Evolutionary conservation across 2,329 filamentous ascomycete species (phyloP).

Genomic region (Fragosphaeria purpurea): DNA sequence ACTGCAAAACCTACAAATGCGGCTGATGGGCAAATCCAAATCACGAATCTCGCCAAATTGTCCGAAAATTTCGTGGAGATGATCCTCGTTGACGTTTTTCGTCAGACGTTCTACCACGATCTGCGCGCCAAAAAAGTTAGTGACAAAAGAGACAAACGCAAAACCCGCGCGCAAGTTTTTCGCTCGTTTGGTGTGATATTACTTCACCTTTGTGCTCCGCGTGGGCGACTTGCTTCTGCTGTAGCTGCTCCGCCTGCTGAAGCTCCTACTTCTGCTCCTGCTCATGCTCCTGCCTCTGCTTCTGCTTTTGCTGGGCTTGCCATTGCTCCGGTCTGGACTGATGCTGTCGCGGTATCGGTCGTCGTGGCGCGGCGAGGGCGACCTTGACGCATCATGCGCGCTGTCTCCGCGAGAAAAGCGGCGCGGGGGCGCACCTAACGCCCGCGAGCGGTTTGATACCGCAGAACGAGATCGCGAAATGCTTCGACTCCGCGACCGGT

Average conservation of each 20-base stretch:
- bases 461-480: too few species aligned
- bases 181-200: neutral
- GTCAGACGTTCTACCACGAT: slow-evolving; percentile 94
- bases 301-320: slow-evolving; percentile 16
- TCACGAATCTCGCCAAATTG: slow-evolving; percentile 78
- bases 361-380: slow-evolving; percentile 20
- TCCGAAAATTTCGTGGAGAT: slow-evolving; percentile 86
- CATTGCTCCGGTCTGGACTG: slow-evolving; percentile 24
- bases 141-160: neutral
- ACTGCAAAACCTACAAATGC: slow-evolving; percentile 52
- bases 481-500: too few species aligned
- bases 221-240: too few species aligned
- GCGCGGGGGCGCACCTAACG: too few species aligned
- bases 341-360: slow-evolving; percentile 24
- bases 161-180: too few species aligned
- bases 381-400: too few species aligned
- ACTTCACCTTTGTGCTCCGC: too few species aligned
- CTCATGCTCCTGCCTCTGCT: slow-evolving; percentile 21
- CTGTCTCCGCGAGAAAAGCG: too few species aligned
- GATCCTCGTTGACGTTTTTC: slow-evolving; percentile 83
- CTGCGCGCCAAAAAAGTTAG: slow-evolving; percentile 32
- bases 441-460: too few species aligned
- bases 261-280: slow-evolving; percentile 1
- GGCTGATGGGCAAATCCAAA: slow-evolving; percentile 82
- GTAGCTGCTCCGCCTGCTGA: neutral